A percentile compares a stretch with the other conserved stretches of the same genome.
Evolutionary conservation across 208 protist species (phyloP).

Genomic region (Leishmania gerbilli): DNA sequence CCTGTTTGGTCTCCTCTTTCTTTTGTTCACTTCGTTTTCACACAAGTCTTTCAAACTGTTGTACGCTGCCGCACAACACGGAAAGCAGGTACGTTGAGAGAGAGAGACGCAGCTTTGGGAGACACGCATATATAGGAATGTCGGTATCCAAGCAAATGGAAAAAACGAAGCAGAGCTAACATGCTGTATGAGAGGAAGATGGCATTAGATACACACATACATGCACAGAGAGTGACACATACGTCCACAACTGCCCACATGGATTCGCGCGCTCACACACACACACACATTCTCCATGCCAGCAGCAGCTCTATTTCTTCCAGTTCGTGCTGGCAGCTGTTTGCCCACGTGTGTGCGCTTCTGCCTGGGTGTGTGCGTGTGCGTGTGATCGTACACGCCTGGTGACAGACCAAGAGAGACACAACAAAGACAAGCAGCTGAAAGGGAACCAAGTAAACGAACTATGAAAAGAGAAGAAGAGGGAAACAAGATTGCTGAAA

Average conservation of each 20-base stretch:
- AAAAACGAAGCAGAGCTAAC: background rate
- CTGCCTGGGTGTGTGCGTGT: background rate
- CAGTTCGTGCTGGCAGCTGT: background rate
- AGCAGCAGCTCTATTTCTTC: background rate
- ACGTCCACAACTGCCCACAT: background rate
- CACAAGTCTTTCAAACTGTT: background rate
- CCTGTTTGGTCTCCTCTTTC: background rate
- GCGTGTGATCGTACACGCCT: background rate
- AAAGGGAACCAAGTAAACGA: background rate
- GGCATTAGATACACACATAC: background rate
- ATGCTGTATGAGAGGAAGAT: background rate
- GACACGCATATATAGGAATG: background rate
- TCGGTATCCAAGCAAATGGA: background rate
- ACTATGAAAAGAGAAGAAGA: background rate
- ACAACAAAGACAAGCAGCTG: background rate
- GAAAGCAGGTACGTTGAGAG: background rate
- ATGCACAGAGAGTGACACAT: background rate
- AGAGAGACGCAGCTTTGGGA: background rate
- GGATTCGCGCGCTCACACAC: background rate
- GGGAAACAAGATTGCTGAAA: no score
- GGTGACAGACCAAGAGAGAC: background rate
- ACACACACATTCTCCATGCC: background rate
- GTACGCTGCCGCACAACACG: background rate
- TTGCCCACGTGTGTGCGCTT: background rate
- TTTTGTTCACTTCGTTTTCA: background rate